Percentiles rank a stretch among this genome's conserved stretches.
Conservation (phyloP, 176 grass and related monocot species). For the Triticum timopheevii region DNA sequence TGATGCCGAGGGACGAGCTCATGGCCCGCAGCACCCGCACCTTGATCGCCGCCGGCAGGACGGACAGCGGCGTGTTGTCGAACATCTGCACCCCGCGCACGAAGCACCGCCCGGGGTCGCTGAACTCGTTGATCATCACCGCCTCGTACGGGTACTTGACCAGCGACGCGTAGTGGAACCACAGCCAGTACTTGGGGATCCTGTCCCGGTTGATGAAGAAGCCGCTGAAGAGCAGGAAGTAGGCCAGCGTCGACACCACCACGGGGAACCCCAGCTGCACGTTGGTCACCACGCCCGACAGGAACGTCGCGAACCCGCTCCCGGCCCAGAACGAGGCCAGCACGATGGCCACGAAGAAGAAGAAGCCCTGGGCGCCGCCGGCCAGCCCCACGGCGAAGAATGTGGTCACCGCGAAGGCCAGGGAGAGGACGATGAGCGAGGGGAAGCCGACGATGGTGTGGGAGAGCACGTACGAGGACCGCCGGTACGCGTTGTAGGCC, state of each 20-base stretch:
- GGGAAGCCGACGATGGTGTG: conserved; percentile 88
- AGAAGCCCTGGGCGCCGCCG: conserved; percentile 61
- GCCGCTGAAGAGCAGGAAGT: conserved; percentile 97
- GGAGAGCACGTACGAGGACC: conserved; percentile 93
- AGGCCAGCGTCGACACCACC: conserved; percentile 75
- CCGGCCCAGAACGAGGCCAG: conserved; percentile 94
- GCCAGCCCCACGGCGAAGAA: conserved; percentile 91
- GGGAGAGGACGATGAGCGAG: conserved; percentile 68
- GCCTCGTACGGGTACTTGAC: conserved; percentile 99
- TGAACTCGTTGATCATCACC: conserved; percentile 97
- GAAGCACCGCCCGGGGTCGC: conserved; percentile 66
- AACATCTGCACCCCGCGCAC: conserved; percentile 94
- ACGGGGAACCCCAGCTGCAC: conserved; percentile 83
- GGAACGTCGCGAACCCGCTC: conserved; percentile 90
- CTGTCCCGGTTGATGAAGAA: conserved; percentile 92
- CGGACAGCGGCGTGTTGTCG: conserved; percentile 79
- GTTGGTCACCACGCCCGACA: conserved; percentile 81
- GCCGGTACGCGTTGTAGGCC: conserved; percentile 93
- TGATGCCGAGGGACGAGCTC: conserved; percentile 53
- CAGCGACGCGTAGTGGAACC: conserved; percentile 98
- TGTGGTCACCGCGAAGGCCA: conserved; percentile 90
- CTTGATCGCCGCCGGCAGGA: conserved; percentile 51
- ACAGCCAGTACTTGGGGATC: conserved; percentile 86
- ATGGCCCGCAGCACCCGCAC: conserved; percentile 73
- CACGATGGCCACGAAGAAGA: conserved; percentile 92